Percentiles rank a stretch among this genome's conserved stretches.
Evolutionary conservation across 805 yeast genomes (phyloP).

Genomic region (Wickerhamomyces pijperi): DNA sequence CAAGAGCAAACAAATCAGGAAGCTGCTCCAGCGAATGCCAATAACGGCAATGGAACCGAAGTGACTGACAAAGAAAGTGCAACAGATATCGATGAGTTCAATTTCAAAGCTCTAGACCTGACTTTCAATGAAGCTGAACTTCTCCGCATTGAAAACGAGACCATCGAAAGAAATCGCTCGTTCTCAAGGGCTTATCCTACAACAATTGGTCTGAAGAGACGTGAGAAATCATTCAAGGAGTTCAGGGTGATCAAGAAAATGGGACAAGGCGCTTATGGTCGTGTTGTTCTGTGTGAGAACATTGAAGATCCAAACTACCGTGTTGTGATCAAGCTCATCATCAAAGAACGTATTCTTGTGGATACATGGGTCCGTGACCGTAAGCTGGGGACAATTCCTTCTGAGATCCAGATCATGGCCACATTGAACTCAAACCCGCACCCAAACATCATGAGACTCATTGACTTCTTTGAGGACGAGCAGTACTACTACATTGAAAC

Average conservation of each 20-base stretch:
- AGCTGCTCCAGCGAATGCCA: slow-evolving; percentile 4
- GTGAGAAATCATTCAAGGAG: slow-evolving; percentile 63
- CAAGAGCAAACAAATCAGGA: too few relatives aligned
- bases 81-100: slow-evolving; percentile 4
- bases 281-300: slow-evolving; percentile 72
- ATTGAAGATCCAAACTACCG: slow-evolving; percentile 49
- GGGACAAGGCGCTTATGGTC: slow-evolving; percentile 97
- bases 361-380: slow-evolving; percentile 98
- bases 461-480: slow-evolving; percentile 90
- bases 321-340: slow-evolving; percentile 79
- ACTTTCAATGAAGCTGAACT: slow-evolving; percentile 27
- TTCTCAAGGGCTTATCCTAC: slow-evolving; percentile 27
- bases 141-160: slow-evolving; percentile 32
- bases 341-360: slow-evolving; percentile 84
- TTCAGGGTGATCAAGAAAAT: slow-evolving; percentile 62
- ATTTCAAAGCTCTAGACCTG: slow-evolving; percentile 11
- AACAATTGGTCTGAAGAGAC: slow-evolving; percentile 52
- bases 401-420: slow-evolving; percentile 92
- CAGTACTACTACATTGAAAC: slow-evolving; percentile 85
- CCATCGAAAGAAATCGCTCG: slow-evolving; percentile 24
- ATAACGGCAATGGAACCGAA: neutral
- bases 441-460: slow-evolving; percentile 72
- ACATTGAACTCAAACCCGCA: slow-evolving; percentile 70
- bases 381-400: slow-evolving; percentile 82
- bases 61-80: slow-evolving; percentile 1